A percentile compares a stretch with the other conserved stretches of the same genome.
Evolutionary conservation across 139 green algal species (phyloP).

Genomic region (Picochlorum sp.): DNA sequence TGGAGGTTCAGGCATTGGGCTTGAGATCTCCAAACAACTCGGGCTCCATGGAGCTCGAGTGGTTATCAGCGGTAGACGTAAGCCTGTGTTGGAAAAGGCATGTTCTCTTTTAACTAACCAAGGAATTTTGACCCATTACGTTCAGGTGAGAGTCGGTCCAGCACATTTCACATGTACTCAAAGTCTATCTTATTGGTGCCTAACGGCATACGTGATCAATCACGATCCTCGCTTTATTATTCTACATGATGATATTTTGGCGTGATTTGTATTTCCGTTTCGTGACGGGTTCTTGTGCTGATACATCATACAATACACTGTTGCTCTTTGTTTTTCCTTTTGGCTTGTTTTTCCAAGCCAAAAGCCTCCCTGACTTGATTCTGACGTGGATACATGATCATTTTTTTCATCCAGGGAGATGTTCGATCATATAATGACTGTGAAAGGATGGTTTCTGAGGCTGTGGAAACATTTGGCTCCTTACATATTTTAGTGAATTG

Average conservation of each 20-base stretch:
- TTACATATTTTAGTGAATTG: slow-evolving; percentile 92
- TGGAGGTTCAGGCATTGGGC: slow-evolving; percentile 71
- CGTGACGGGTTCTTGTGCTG: no score
- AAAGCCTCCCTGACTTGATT: background rate
- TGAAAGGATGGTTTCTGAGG: slow-evolving; percentile 33
- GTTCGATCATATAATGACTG: slow-evolving; percentile 68
- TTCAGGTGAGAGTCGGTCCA: slow-evolving; percentile 21
- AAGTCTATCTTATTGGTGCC: no score
- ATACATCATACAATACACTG: no score
- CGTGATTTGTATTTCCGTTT: no score
- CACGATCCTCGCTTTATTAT: no score
- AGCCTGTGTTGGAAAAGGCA: slow-evolving; percentile 55
- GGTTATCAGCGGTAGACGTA: slow-evolving; percentile 59
- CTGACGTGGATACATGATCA: background rate
- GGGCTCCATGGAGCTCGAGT: slow-evolving; percentile 72
- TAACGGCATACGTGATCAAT: no score
- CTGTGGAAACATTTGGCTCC: slow-evolving; percentile 26
- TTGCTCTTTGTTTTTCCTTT: no score
- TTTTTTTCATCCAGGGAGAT: slow-evolving; percentile 57
- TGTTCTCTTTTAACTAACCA: slow-evolving; percentile 19
- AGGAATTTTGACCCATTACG: slow-evolving; percentile 39
- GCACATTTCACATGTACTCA: no score
- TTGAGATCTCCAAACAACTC: slow-evolving; percentile 76
- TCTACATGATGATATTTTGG: no score
- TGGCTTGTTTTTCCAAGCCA: no score